Base-by-base conservation (phyloP, 2,329 filamentous ascomycete species). In the Beauveria varroae region DNA sequence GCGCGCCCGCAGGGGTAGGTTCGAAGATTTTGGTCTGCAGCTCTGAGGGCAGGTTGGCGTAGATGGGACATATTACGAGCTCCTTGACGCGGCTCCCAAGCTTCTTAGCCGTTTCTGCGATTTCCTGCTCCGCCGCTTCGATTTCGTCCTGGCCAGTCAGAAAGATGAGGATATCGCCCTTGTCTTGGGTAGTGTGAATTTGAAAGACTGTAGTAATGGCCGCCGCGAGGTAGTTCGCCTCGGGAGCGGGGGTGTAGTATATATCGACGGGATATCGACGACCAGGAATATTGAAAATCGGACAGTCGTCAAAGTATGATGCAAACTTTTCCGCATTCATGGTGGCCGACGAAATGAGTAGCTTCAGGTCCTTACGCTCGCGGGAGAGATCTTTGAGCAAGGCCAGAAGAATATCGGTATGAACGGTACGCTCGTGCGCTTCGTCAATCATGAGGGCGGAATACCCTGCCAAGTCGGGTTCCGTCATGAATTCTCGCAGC, bases 91-190 rank as follows among this genome's bases (percentile, higher is more conserved):
- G 88, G 62, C 83, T 88, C 0, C 93, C 93, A 0, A 99, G 80
- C 68, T 97, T 98, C 61, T 88, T 83, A 3, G 90, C 87, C 1
- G 93, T 97, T 66, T 97, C 91, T 52, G 89, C 83, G 20, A 99
- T 83, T 66, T 92, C 90, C 67, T 88, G 86, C 68, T 95, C 90
- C 0, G 91, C 92, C 1, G 89, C 85, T 68, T 96, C 92, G 58
- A 99, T 99, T 70, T 99, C 95, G 68, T 98, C 95, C 70, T 98
- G 92, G 46, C 95, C 95, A 0, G 93, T 97, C 41, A 99, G 77
- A 73, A 99, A 99, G 2, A 98, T 91, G 4, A 99, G 76, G 20
- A 99, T 96, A 68, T 97, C 95, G 14, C 95, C 95, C 62, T 84
- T 84, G 0, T 86, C 87, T 70, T 96, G 91, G 0, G 87, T 90